phyloP scores from a whole-genome alignment of 768 basidiomycete species.

The Sutorius australiensis region DNA sequence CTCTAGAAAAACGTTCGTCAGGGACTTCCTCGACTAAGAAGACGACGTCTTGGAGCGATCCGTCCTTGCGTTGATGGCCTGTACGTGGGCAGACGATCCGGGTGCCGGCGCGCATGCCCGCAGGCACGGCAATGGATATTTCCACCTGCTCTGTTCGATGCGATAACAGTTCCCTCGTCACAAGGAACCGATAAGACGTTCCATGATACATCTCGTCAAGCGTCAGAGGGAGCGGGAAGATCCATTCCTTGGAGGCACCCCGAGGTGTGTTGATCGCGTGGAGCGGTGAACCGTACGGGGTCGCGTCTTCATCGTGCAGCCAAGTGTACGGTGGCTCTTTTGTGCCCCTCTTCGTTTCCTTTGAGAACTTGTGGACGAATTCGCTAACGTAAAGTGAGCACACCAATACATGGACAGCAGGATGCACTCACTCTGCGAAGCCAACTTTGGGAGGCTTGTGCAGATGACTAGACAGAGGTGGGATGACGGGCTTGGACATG shows the following conservation, averaged over 20 bases:
- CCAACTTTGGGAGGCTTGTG: constrained; percentile 22
- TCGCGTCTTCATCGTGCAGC: constrained; percentile 14
- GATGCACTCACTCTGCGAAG: constrained; percentile 27
- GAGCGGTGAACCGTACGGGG: constrained; percentile 37
- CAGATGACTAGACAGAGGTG: constrained; percentile 22
- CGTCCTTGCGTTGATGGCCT: constrained; percentile 61
- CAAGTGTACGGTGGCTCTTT: constrained; percentile 3
- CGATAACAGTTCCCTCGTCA: constrained; percentile 53
- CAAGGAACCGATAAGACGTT: constrained; percentile 51
- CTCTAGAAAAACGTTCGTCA: constrained; percentile 54
- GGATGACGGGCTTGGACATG: constrained; percentile 27
- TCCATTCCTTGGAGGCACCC: constrained; percentile 55
- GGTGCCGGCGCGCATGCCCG: constrained; percentile 59
- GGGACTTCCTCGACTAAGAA: constrained; percentile 60
- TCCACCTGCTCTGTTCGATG: constrained; percentile 50
- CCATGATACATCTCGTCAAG: constrained; percentile 63
- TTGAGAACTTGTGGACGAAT: constrained; percentile 29
- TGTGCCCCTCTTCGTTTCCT: constrained; percentile 6
- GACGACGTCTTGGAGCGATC: constrained; percentile 59
- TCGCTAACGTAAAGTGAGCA: constrained; percentile 21
- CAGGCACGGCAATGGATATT: constrained; percentile 56
- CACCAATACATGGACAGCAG: not conserved
- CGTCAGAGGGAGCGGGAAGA: constrained; percentile 57
- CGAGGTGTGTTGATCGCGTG: constrained; percentile 37
- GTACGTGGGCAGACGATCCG: constrained; percentile 57